phyloP scores from a whole-genome alignment of 768 basidiomycete species.

The Postia placenta region DNA sequence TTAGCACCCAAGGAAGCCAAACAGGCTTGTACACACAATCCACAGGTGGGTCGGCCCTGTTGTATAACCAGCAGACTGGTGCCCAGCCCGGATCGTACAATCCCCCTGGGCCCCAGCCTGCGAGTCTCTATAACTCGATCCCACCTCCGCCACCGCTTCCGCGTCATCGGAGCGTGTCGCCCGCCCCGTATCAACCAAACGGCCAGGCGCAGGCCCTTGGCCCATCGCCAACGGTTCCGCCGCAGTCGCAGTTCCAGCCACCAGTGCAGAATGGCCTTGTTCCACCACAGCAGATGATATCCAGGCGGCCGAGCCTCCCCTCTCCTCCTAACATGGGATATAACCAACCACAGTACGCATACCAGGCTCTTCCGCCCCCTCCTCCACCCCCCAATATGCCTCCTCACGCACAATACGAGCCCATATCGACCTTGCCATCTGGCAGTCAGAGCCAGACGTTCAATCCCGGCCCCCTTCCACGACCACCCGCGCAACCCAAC shows the following conservation, averaged over 20 bases:
- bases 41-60: neutral
- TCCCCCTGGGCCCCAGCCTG: constrained; percentile 2
- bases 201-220: constrained; percentile 10
- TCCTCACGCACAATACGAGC: constrained; percentile 8
- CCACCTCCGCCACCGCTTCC: constrained; percentile 18
- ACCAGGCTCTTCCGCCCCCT: constrained; percentile 16
- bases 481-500: constrained; percentile 17
- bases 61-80: neutral
- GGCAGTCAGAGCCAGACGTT: constrained; percentile 13
- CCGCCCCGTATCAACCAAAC: constrained; percentile 7
- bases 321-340: constrained; percentile 28
- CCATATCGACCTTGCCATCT: constrained; percentile 4
- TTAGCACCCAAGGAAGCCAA: neutral
- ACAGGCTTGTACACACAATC: neutral
- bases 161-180: constrained; percentile 3
- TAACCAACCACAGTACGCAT: constrained; percentile 13
- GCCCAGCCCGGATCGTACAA: neutral
- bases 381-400: constrained; percentile 19
- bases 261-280: too few relatives aligned
- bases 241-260: constrained; percentile 6
- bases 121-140: constrained; percentile 11
- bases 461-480: constrained; percentile 22
- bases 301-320: constrained; percentile 42
- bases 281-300: constrained; percentile 1
- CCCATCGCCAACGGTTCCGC: constrained; percentile 24